A percentile compares a stretch with the other conserved stretches of the same genome.
Conservation (phyloP, 169 alveolate genomes). For the Cryptosporidium ubiquitum region DNA sequence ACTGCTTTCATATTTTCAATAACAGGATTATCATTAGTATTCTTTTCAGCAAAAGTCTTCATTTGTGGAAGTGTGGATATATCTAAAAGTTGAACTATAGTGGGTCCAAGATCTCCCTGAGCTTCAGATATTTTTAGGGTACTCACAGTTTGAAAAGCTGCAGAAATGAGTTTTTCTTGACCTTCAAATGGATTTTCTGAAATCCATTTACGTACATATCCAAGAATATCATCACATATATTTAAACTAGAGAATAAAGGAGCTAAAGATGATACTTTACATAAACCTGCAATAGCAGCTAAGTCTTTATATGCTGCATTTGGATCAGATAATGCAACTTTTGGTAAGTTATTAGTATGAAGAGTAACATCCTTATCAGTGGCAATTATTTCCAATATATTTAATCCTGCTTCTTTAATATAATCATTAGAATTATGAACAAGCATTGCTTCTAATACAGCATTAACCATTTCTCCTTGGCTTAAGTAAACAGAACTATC, state of each 20-base stretch:
- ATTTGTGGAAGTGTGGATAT: conserved; percentile 58
- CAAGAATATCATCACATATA: conserved; percentile 57
- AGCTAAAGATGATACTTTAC: conserved; percentile 77
- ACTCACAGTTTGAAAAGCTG: conserved; percentile 66
- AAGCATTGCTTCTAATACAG: conserved; percentile 88
- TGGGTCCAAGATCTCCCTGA: conserved; percentile 61
- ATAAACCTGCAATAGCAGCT: conserved; percentile 91
- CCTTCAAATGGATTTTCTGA: conserved; percentile 68
- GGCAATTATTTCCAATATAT: conserved; percentile 86
- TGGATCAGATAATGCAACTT: conserved; percentile 82
- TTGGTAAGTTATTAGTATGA: conserved; percentile 82
- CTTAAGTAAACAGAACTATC: conserved; percentile 85
- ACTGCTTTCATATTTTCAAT: conserved; percentile 73
- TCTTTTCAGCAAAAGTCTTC: conserved; percentile 60
- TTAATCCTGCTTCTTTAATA: conserved; percentile 85
- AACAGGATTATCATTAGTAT: conserved; percentile 65
- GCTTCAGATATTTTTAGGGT: conserved; percentile 30
- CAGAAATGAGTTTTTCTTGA: conserved; percentile 56
- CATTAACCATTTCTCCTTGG: conserved; percentile 84
- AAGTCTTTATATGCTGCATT: conserved; percentile 86
- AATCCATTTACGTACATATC: conserved; percentile 62
- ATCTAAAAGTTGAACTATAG: conserved; percentile 53
- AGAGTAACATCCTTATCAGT: conserved; percentile 88
- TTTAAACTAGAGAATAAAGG: conserved; percentile 43
- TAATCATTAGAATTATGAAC: conserved; percentile 87